Base-by-base conservation (phyloP, 306 rosid genomes). In the Spatholobus suberectus region DNA sequence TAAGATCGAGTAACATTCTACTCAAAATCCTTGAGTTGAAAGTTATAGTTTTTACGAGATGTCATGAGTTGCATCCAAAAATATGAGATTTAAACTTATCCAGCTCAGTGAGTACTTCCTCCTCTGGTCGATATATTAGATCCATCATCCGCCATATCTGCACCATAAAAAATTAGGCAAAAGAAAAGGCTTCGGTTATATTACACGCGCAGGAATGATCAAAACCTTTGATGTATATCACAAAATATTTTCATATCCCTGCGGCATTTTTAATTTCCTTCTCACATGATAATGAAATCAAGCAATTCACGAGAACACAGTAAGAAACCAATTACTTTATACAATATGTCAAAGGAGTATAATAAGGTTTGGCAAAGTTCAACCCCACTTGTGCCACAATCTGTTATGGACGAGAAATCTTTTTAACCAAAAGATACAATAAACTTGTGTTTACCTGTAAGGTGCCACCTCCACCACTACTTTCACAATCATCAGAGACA, bases 401-500 rank as follows among this genome's bases (percentile, higher is more conserved):
- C 20, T 61, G 62, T 65, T 13, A 71, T 71, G 51, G n/a, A 52
- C 37, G 41, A 41, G 34, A 52, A 62, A 38, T 40, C 38, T 49
- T 83, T 51, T n/a, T 35, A 67, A 70, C 75, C 52, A 18, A 55
- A n/a, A 35, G 24, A 66, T 34, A 23, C 2, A 26, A 82, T 1
- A 86, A 66, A 69, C 24, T 32, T 59, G 0, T 57, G 62, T 63
- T 76, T 85, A 94, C 98, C 98, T 95, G 98, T 65, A 95, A 77
- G 13, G 98, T 95, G 17, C 98, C 98, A 68, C 98, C 98, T 44
- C 88, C 88, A 32, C 94, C 96, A 61, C 94, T 91, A 65, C 93
- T 89, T 73, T 86, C 99, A 88, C 97, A 93, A 87, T 95, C 99
- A 88, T 95, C 97, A 51, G 99, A 95, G 52, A 95, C 99, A 44